Conservation (phyloP, 257 asterid species). For the Osmanthus fragrans region DNA sequence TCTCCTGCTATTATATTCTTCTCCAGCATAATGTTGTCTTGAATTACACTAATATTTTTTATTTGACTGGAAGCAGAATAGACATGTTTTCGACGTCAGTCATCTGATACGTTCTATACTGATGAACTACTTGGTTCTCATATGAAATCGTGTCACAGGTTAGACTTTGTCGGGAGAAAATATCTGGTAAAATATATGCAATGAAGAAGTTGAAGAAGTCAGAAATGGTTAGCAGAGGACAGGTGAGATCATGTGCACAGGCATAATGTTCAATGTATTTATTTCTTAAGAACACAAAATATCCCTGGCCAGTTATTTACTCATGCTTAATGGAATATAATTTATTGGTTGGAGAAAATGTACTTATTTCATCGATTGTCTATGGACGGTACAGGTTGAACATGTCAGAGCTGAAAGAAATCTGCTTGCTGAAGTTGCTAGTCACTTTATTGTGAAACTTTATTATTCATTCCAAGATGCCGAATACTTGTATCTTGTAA, state of each 20-base stretch:
- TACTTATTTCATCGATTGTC: constrained; percentile 14
- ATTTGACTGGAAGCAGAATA: neutral
- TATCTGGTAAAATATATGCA: constrained; percentile 68
- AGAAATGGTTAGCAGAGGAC: constrained; percentile 90
- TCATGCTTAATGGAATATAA: neutral
- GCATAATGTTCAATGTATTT: constrained; percentile 20
- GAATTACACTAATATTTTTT: neutral
- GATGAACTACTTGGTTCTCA: constrained; percentile 22
- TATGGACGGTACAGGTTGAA: constrained; percentile 60
- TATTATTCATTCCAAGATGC: constrained; percentile 86
- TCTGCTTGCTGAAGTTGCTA: constrained; percentile 83
- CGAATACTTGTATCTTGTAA: constrained; percentile 79
- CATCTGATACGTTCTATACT: constrained; percentile 15
- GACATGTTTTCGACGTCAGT: neutral
- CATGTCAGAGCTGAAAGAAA: constrained; percentile 92
- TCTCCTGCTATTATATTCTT: neutral
- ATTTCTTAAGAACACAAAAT: constrained; percentile 17
- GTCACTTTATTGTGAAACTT: constrained; percentile 77
- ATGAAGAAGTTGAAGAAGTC: constrained; percentile 90
- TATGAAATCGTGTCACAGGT: constrained; percentile 50
- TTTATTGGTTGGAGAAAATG: neutral
- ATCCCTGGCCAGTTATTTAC: neutral
- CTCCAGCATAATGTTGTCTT: neutral
- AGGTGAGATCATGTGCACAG: constrained; percentile 43
- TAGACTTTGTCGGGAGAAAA: constrained; percentile 71